Evolutionary conservation across 1,284 basidiomycete species (phyloP).

Genomic region (Hemileia vastatrix): DNA sequence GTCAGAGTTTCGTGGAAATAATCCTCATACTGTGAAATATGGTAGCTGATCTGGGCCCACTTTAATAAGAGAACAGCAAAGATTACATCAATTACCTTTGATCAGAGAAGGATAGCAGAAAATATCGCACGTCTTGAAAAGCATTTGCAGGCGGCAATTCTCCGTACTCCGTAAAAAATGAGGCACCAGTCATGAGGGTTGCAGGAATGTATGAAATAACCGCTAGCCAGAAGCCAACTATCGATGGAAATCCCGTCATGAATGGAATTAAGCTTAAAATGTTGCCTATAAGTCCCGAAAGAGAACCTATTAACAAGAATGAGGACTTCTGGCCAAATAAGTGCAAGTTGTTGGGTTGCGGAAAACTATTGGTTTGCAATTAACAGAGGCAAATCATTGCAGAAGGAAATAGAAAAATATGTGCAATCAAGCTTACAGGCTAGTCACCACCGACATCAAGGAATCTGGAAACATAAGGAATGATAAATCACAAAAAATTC

Average conservation of each 20-base stretch:
- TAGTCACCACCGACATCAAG: slow-evolving; percentile 4
- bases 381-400: no score
- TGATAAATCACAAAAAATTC: neutral
- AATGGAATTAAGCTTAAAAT: slow-evolving; percentile 3
- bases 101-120: neutral
- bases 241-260: neutral
- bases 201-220: slow-evolving; percentile 6
- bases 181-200: neutral
- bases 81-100: no score
- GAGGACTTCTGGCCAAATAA: slow-evolving; percentile 12
- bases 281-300: slow-evolving; percentile 1
- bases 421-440: no score
- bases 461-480: neutral
- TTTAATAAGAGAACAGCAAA: neutral
- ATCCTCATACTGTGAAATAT: slow-evolving; percentile 2
- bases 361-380: no score
- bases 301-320: slow-evolving; percentile 6
- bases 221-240: neutral
- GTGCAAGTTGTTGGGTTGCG: slow-evolving; percentile 16
- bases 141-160: slow-evolving; percentile 1
- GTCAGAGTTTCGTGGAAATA: slow-evolving; percentile 2
- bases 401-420: no score
- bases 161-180: slow-evolving; percentile 3
- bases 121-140: slow-evolving; percentile 7
- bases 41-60: slow-evolving; percentile 7